Evolutionary conservation across 2,329 filamentous ascomycete genomes (phyloP).

Genomic region (Colletotrichum lupini): DNA sequence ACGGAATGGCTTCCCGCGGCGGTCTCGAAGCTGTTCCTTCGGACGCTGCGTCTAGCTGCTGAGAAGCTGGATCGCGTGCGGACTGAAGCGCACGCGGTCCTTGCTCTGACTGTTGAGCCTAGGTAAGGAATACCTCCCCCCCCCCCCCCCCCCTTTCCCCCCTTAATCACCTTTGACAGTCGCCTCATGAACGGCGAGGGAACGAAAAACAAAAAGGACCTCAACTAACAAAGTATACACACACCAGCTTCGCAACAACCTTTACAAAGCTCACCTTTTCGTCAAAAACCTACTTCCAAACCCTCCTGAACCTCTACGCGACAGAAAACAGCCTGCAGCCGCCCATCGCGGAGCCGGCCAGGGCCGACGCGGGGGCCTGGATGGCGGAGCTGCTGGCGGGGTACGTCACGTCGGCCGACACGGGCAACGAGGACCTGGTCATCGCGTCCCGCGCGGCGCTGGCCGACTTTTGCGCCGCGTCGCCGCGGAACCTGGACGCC

Average conservation of each 20-base stretch:
- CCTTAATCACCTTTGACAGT: no score
- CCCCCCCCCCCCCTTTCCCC: not conserved
- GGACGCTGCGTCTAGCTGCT: slow-evolving; percentile 75
- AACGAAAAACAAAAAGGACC: not conserved
- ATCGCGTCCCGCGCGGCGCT: slow-evolving; percentile 76
- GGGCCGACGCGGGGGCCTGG: slow-evolving; percentile 49
- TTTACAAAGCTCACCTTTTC: slow-evolving; percentile 62
- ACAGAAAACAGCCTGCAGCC: slow-evolving; percentile 47
- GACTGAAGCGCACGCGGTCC: slow-evolving; percentile 68
- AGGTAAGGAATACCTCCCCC: slow-evolving; percentile 51
- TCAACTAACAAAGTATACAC: slow-evolving; percentile 34
- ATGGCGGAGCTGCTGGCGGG: slow-evolving; percentile 71
- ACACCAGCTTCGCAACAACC: slow-evolving; percentile 44
- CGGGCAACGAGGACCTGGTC: slow-evolving; percentile 81
- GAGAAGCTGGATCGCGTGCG: slow-evolving; percentile 94
- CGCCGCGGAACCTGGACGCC: slow-evolving; percentile 51
- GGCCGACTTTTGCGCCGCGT: slow-evolving; percentile 61
- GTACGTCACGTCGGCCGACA: slow-evolving; percentile 78
- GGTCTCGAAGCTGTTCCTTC: slow-evolving; percentile 56
- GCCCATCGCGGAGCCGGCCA: slow-evolving; percentile 49
- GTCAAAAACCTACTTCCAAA: slow-evolving; percentile 68
- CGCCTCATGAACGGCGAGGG: not conserved
- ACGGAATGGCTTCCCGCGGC: slow-evolving; percentile 43
- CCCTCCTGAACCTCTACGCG: slow-evolving; percentile 60
- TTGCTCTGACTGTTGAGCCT: slow-evolving; percentile 57